Base-by-base conservation (phyloP, 2,329 filamentous ascomycete species). In the Pestalotiopsis fici region DNA sequence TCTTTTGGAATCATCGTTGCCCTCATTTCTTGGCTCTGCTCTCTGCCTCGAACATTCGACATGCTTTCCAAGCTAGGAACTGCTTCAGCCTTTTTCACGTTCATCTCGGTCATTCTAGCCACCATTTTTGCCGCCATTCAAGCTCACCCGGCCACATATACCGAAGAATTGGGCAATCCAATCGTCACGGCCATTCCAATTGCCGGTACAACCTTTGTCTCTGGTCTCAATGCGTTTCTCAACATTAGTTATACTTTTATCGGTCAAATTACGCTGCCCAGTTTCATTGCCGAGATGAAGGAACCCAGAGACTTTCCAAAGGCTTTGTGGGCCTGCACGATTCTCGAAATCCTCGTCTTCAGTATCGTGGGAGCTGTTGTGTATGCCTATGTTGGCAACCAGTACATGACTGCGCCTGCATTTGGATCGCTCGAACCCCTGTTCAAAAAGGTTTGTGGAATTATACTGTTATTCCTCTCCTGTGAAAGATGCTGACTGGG, bases 231-330 rank as follows among this genome's bases (percentile, higher is more conserved):
- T 65, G 95, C 95, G 0, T 97, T 97, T 80, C 86, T 98, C 78
- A 98, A 98, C 80, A 98, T 98, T 76, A 93, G 91, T 80, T 98
- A 97, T 78, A 97, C 95, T 0, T 97, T 98, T 77, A 97, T 98
- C 72, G 95, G 95, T 0, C 95, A 98, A 78, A 97, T 97, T 74
- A 97, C 95, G 0, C 86, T 98, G 15, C 95, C 95, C 0, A 95
- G 92, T 73, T 98, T 98, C 82, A 98, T 98, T 71, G 94, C 95
- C 3, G 95, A 98, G 80, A 98, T 98, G 95, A 92, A 83, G 67
- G 85, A 90, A 31, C 88, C 88, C 1, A 90, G 87, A 67, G 95
- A 98, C 72, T 98, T 98, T 76, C 94, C 94, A 73, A 98, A 98
- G 81, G 93, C 95, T 2, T 87, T 98, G 1, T 97, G 94, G 89